Conservation (phyloP, 768 basidiomycete species). For the Lentinula detonsa region DNA sequence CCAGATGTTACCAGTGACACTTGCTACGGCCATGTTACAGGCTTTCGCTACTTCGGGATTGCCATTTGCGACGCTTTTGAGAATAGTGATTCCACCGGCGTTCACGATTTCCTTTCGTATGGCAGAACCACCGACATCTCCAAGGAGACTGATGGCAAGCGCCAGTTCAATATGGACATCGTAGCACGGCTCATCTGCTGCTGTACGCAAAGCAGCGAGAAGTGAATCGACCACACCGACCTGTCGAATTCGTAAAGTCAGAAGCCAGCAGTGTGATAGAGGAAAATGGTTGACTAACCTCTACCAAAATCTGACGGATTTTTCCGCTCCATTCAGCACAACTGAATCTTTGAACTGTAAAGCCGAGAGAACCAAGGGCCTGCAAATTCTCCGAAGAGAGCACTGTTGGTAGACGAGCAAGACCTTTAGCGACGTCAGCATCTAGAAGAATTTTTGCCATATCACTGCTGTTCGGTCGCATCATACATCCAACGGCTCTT, state of each 20-base stretch:
- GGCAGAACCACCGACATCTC: conserved; percentile 19
- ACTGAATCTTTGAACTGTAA: conserved; percentile 19
- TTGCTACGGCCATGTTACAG: conserved; percentile 18
- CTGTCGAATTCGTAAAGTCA: not conserved
- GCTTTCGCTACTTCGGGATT: conserved; percentile 18
- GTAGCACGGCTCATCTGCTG: conserved; percentile 16
- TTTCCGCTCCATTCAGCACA: conserved; percentile 21
- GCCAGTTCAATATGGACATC: conserved; percentile 20
- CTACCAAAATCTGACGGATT: conserved; percentile 18
- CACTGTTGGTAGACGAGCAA: conserved; percentile 19
- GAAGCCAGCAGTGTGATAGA: not conserved
- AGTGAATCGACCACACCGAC: conserved; percentile 21
- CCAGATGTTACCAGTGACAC: conserved; percentile 20
- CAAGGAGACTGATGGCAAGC: conserved; percentile 18
- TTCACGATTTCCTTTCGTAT: conserved; percentile 22
- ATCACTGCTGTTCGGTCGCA: conserved; percentile 21
- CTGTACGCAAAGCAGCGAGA: conserved; percentile 19
- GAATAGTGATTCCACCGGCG: conserved; percentile 20
- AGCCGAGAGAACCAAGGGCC: conserved; percentile 19
- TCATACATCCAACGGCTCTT: conserved; percentile 19
- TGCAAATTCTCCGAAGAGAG: conserved; percentile 18
- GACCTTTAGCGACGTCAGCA: conserved; percentile 17
- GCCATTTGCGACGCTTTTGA: conserved; percentile 13
- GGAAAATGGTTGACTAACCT: not conserved
- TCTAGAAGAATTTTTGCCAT: conserved; percentile 18